phyloP scores from a whole-genome alignment of 345 rosid species.

The Crucihimalaya himalaica region DNA sequence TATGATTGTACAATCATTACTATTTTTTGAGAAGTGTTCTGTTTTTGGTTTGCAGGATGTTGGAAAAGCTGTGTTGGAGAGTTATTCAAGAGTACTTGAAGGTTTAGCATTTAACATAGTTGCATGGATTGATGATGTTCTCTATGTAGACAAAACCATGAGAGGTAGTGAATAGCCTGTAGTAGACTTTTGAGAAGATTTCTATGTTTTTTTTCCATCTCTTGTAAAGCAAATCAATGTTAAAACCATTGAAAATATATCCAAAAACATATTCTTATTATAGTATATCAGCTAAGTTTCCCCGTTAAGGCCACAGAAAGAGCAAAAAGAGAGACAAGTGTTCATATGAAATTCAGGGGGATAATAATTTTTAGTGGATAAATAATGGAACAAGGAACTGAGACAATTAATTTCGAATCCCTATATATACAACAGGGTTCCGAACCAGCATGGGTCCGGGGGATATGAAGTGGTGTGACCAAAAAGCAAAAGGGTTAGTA shows the following conservation, averaged over 20 bases:
- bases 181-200: neutral
- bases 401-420: slow-evolving; percentile 33
- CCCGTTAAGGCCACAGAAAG: neutral
- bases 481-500: slow-evolving; percentile 40
- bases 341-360: slow-evolving; percentile 15
- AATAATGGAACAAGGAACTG: slow-evolving; percentile 38
- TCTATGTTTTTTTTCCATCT: slow-evolving; percentile 12
- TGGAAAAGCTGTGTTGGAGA: slow-evolving; percentile 77
- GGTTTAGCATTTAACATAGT: slow-evolving; percentile 82
- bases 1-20: neutral
- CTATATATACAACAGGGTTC: slow-evolving; percentile 46
- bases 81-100: slow-evolving; percentile 83
- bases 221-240: slow-evolving; percentile 18
- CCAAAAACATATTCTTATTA: neutral
- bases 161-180: slow-evolving; percentile 31
- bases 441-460: slow-evolving; percentile 38
- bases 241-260: neutral
- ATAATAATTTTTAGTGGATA: slow-evolving; percentile 26
- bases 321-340: slow-evolving; percentile 3
- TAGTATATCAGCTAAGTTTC: neutral
- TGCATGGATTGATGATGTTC: slow-evolving; percentile 83
- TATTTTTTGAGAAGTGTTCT: neutral
- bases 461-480: slow-evolving; percentile 19
- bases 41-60: slow-evolving; percentile 60
- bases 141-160: slow-evolving; percentile 59